Evolutionary conservation across 2,329 filamentous ascomycete species (phyloP), one percentile per base, ranked within the genome.

Genomic region (Rhynchosporium secalis): DNA sequence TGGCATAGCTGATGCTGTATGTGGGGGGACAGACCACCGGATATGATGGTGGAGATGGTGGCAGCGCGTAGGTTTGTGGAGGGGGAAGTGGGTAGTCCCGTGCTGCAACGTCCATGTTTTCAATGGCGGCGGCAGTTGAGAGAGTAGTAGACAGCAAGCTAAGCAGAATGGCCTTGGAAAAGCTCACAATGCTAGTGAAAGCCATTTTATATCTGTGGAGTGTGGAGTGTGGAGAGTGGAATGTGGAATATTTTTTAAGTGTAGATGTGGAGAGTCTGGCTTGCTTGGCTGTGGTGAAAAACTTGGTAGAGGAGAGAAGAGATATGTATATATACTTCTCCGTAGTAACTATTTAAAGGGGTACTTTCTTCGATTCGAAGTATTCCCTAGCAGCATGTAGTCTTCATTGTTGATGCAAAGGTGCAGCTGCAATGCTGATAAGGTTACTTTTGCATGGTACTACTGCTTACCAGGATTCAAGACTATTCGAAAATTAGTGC

Each of bases 81-180:
- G 56, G 56, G 8, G 43, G 56, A 20, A 43, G 56, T 10, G 56
- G 29, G 20, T 58, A 58, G 43, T 58, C 56, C 33, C 56, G 29
- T 15, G 29, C 56, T 48, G 56, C 56, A 15, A 58, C 31, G 7
- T 48, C 56, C 28, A 48, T 26, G 13, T 48, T 48, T 1, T 58
- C 56, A n/a, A 48, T 48, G 12, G 43, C 56, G 9, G 56, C 56
- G 15, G 41, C 56, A 26, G 4, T 36, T 40, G 43, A 20, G 31
- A 28, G 28, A 26, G 7, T 58, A 48, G 43, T n/a, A 12, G 43
- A 15, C 13, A 48, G 31, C n/a, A 58, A 40, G 56, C 41, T 43
- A 40, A 58, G 28, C 13, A 58, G 2, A 15, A 58, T 12, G 2
- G 45, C 56, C 13, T 54, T 40, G 10, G 56, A 48, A 4, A 48